A percentile compares a stretch with the other conserved stretches of the same genome.
These are phyloP conservation scores for Amphibolis antarctica DNA, from an alignment of 106 monocot species.

Conservation along the genomic window DNA sequence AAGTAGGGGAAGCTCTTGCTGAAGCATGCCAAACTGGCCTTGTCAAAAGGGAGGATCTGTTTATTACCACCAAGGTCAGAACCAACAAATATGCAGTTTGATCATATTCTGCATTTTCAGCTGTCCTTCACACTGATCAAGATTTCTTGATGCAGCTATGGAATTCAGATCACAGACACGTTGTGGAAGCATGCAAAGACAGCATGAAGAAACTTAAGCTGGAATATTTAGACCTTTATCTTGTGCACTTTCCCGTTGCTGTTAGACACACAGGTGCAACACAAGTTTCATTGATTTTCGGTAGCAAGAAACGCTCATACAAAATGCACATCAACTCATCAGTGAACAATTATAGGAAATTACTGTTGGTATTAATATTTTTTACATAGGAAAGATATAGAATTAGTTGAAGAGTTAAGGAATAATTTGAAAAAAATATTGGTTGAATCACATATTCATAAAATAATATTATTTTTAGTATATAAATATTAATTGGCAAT, in stretches of 20 bases:
- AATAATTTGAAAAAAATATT: no score
- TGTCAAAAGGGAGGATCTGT: slow-evolving; percentile 87
- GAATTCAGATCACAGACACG: slow-evolving; percentile 98
- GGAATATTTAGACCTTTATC: slow-evolving; percentile 94
- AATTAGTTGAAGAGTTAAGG: no score
- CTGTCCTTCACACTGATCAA: neutral
- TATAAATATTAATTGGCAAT: no score
- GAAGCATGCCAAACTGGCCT: slow-evolving; percentile 72
- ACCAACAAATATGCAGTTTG: neutral
- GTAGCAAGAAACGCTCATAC: no score
- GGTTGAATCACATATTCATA: no score
- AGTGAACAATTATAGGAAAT: no score
- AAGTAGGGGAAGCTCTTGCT: slow-evolving; percentile 82
- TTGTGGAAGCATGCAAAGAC: slow-evolving; percentile 82
- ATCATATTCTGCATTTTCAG: neutral
- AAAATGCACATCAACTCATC: no score
- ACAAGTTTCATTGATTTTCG: neutral
- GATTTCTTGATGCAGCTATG: slow-evolving; percentile 37
- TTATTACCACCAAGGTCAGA: slow-evolving; percentile 78
- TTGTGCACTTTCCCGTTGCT: slow-evolving; percentile 88
- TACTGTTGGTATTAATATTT: no score
- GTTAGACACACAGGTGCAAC: slow-evolving; percentile 65
- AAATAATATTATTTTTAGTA: no score
- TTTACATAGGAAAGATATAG: no score
- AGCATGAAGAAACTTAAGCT: slow-evolving; percentile 87